Percentiles rank a stretch among this genome's conserved stretches.
These are phyloP conservation scores for Nidula microcarpa DNA, from an alignment of 768 basidiomycete genomes.

Conservation along the genomic window DNA sequence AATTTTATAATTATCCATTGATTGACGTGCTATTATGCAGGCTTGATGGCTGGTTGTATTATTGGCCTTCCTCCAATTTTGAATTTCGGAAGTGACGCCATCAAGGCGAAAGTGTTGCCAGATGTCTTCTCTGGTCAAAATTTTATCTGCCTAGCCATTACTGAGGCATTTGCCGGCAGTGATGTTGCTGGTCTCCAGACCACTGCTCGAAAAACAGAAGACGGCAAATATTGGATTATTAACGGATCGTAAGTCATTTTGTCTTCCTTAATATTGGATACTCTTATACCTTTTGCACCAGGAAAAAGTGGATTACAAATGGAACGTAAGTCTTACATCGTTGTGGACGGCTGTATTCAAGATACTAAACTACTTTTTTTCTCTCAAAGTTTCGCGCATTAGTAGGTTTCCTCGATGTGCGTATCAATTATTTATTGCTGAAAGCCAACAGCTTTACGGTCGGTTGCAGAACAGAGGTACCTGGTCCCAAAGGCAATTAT, in stretches of 20 bases:
- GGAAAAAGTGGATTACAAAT: constrained; percentile 87
- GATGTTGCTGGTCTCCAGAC: constrained; percentile 78
- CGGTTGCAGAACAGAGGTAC: constrained; percentile 56
- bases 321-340: constrained; percentile 42
- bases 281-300: constrained; percentile 7
- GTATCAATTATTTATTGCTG: not conserved
- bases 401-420: constrained; percentile 26
- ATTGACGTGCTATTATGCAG: constrained; percentile 8
- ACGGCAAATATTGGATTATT: constrained; percentile 80
- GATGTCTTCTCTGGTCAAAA: constrained; percentile 72
- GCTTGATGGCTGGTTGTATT: constrained; percentile 68
- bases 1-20: too few relatives aligned
- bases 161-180: constrained; percentile 84
- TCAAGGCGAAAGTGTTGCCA: constrained; percentile 52
- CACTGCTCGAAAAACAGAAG: constrained; percentile 70
- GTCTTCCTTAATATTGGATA: constrained; percentile 1
- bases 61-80: constrained; percentile 84
- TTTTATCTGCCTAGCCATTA: constrained; percentile 82
- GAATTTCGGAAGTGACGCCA: constrained; percentile 69
- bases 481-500: constrained; percentile 4
- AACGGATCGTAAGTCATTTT: constrained; percentile 47
- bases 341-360: not conserved
- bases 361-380: constrained; percentile 1
- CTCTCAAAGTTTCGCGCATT: constrained; percentile 32
- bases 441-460: constrained; percentile 54